These are phyloP conservation scores for Coemansia sp. DNA, from an alignment of 371 early-diverging fungal genomes.

Conservation along the genomic window DNA sequence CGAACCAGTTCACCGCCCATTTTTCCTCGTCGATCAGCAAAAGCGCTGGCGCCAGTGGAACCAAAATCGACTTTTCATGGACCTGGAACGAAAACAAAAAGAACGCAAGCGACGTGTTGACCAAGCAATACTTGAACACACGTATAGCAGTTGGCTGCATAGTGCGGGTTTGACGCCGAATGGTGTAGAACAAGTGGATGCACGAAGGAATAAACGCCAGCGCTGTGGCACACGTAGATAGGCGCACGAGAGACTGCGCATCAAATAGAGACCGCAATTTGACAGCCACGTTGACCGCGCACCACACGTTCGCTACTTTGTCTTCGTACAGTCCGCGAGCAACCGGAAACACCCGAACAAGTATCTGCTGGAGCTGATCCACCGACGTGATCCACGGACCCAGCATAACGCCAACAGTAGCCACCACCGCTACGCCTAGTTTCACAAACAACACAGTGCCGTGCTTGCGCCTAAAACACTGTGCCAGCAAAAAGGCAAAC, in stretches of 20 bases:
- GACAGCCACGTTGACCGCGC: constrained; percentile 80
- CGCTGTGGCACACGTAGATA: constrained; percentile 71
- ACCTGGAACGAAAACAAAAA: constrained; percentile 96
- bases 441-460: constrained; percentile 60
- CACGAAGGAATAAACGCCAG: constrained; percentile 68
- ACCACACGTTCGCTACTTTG: constrained; percentile 97
- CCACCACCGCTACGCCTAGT: constrained; percentile 73
- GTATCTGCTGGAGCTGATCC: constrained; percentile 72
- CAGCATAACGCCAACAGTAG: constrained; percentile 67
- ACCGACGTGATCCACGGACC: constrained; percentile 68
- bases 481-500: constrained; percentile 82
- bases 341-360: constrained; percentile 87
- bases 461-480: constrained; percentile 57
- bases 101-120: constrained; percentile 79
- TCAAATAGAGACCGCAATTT: constrained; percentile 73
- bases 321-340: constrained; percentile 95
- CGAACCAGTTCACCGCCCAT: constrained; percentile 63
- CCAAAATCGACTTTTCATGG: constrained; percentile 93
- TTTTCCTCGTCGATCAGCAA: constrained; percentile 60
- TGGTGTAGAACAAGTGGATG: constrained; percentile 57
- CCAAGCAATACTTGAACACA: constrained; percentile 67
- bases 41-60: constrained; percentile 77
- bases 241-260: constrained; percentile 60
- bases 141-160: constrained; percentile 11
- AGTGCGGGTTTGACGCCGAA: not conserved